These are phyloP conservation scores for Tetradesmus lagerheimii DNA, from an alignment of 139 green algal species.

Conservation along the genomic window DNA sequence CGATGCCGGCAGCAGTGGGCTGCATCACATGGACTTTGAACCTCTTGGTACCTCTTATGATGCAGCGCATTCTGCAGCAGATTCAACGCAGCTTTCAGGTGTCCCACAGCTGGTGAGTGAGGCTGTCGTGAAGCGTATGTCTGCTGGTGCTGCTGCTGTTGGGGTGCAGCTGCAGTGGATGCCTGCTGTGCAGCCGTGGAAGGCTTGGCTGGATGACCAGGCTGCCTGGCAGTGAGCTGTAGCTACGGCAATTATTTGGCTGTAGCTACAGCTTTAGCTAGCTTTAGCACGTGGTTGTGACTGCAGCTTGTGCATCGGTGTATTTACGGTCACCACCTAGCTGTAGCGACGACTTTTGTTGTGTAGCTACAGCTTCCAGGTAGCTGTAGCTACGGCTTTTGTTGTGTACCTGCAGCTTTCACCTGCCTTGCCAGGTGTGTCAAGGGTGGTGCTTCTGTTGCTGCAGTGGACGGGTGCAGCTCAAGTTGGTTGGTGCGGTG, in stretches of 20 bases:
- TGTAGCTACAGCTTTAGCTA: too few relatives aligned
- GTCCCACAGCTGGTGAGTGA: neutral
- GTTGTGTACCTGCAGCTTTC: too few relatives aligned
- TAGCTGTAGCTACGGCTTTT: neutral
- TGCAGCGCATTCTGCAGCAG: neutral
- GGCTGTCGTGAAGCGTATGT: neutral
- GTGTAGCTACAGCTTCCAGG: too few relatives aligned
- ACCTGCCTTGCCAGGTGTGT: too few relatives aligned
- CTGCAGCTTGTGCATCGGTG: too few relatives aligned
- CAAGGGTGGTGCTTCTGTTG: too few relatives aligned
- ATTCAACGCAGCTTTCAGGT: neutral
- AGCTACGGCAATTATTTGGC: neutral
- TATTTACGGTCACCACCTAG: too few relatives aligned
- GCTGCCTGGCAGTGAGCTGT: neutral
- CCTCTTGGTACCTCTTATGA: neutral
- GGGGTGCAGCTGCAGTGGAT: conserved; percentile 20
- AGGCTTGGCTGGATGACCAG: neutral
- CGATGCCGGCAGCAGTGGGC: neutral
- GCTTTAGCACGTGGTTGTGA: too few relatives aligned
- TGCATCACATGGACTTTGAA: neutral
- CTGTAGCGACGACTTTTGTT: too few relatives aligned
- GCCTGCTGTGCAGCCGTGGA: neutral
- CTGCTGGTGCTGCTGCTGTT: conserved; percentile 24
- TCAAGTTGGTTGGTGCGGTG: too few relatives aligned
- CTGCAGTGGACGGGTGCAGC: too few relatives aligned